Evolutionary conservation across 140 eudicot genomes (phyloP), one percentile per base, ranked within the genome.

Genomic region (Cichorium intybus): DNA sequence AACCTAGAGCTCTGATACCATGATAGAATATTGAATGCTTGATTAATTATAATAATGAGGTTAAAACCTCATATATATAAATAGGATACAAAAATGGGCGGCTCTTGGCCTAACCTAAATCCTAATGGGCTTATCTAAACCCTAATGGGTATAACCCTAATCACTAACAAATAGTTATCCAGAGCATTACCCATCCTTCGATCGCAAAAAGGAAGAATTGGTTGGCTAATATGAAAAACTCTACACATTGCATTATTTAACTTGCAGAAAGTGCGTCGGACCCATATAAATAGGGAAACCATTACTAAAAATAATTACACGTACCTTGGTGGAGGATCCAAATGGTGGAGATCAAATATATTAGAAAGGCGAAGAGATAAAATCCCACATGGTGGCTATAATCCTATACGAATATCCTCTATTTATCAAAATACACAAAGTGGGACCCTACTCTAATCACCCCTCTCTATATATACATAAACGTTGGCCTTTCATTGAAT

Each of bases 291-390:
- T 71, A 41, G 67, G 56, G 54, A 35, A 66, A 55, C 76, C 82
- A 72, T 60, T 59, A 68, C 41, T 60, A 37, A 34, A 50, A 22
- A 52, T 20, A 52, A n/a, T n/a, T 15, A 60, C 65, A 66, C 60
- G 55, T 21, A 17, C 27, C 61, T 71, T 52, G 45, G 78, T 77
- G 82, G 82, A 77, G 71, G 71, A 77, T n/a, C n/a, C n/a, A n/a
- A n/a, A 51, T 45, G 17, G 7, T 56, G 33, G 66, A 48, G 56
- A 41, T 23, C 17, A 45, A 9, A 62, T 11, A 35, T 66, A 16
- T 17, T 66, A 34, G 5, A 50, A 51, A 15, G 24, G 16, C 29
- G 39, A 8, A 34, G 28, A 18, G 22, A 52, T 24, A 15, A 52
- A 72, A 34, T 28, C 50, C 75, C 47, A 21, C 48, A 51, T 71